Base-by-base conservation (phyloP, 2,329 filamentous ascomycete species). In the Aspergillus puulaauensis region DNA sequence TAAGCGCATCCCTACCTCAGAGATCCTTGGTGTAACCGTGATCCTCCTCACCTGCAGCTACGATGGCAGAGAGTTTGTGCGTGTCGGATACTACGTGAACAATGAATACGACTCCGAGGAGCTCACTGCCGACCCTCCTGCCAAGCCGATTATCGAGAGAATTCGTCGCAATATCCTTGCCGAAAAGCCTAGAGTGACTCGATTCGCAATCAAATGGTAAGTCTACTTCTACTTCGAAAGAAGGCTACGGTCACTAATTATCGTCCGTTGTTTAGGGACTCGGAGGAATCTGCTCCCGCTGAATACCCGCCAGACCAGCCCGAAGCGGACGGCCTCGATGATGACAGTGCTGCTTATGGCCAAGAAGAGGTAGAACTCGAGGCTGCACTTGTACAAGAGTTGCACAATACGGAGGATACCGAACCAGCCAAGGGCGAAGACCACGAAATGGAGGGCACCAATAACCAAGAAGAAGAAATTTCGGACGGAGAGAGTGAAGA, bases 51-150 rank as follows among this genome's bases (percentile, higher is more conserved):
- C 92, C 57, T 98, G 95, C 79, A 90, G 91, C 75, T 99, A 99
- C 79, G 95, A 99, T 70, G 90, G 90, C 54, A 87, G 95, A 71
- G 95, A 99, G 76, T 99, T 99, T 70, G 92, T 99, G 40, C 92
- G 95, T 65, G 93, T 99, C 43, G 95, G 95, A 61, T 99, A 99
- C 84, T 99, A 99, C 68, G 95, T 99, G 70, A 99, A 98, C 83
- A 99, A 99, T 70, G 96, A 99, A 77, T 99, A 99, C 76, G 91
- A 96, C 67, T 90, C 90, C 24, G 91, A 96, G 69, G 91, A 96
- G 74, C 84, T 99, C 62, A 89, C 86, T 68, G 87, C 89, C 48
- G 93, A 98, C 68, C 95, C 95, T 9, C 95, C 95, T 6, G 83
- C 91, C 57, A 96, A 96, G 81, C 93, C 93, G 40, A 83, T 96